Evolutionary conservation across 805 yeast species (phyloP), one percentile per base, ranked within the genome.

Genomic region (Starmerella etchellsii): DNA sequence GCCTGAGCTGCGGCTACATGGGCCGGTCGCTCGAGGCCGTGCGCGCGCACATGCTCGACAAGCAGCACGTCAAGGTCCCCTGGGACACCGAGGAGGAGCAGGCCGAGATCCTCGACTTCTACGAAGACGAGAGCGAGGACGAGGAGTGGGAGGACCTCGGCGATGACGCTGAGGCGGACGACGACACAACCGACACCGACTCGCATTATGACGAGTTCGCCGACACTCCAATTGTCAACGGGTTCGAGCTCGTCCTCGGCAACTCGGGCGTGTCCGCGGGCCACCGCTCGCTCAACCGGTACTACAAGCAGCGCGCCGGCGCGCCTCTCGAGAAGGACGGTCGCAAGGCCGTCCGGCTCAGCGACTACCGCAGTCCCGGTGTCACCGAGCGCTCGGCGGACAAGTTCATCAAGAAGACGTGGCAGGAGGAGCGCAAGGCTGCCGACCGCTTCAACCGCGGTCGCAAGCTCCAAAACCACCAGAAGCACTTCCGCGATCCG

Each of bases 1-100:
- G 98, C 58, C 61, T 88, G 35, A 71, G 74, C 40, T 91, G 99
- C 59, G 67, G 68, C 25, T 91, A 77, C 57, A 80, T 81, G 59
- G 97, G 97, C n/a, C 71, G 73, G 46, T 74, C 76, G 40, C 56
- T 88, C 24, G 93, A 82, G 54, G 81, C 94, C 45, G 85, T 82
- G 10, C 76, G 95, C 51, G 91, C 83, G 32, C 99, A 91, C 60
- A 78, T 84, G 81, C 53, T 68, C 4, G 70, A 80, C 8, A 91
- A 91, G 60, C 75, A 84, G 43, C 99, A 91, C 60, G 80, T 88
- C 64, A 73, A 75, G 55, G 70, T 91, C 45, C 96, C 97, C 1
- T 91, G 81, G 60, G 97, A 91, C 53, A 61, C 74, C 0, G 78
- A 74, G 40, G 78, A 78, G 42, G 94, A 91, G 54, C 76, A 76